Base-by-base conservation (phyloP, 179 eudicot species). In the Amaranthus tricolor region DNA sequence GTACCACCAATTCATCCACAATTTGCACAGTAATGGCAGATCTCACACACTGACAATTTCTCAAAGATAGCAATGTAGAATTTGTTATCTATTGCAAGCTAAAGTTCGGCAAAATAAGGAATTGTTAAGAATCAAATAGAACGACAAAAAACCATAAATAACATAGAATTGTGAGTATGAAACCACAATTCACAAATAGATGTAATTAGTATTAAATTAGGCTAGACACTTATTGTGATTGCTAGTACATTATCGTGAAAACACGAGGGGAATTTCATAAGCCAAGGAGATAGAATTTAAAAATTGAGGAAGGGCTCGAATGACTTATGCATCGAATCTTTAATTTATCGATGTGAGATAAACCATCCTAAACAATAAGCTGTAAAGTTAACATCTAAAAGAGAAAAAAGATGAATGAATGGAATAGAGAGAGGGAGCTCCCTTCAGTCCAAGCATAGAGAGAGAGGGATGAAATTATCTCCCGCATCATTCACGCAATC, bases 401-500 rank as follows among this genome's bases (percentile, higher is more conserved):
- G 9, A 3, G 13, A 54, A 1, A 13, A 62, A 54, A 8, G 54
- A 7, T 24, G 40, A 76, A 51, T 70, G 66, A 74, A 81, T 70
- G 74, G 50, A 74, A 68, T 53, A 62, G 83, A 68, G 80, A 86
- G 77, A 90, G 97, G 97, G 97, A 92, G 97, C 96, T 90, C 97
- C 97, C 97, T 92, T 90, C 97, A 93, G 94, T 93, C 98, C 98
- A 93, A 93, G 91, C 94, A 93, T 10, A 71, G 92, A 88, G 71
- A 88, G 84, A 84, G 81, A 83, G 86, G 78, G 90, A 79, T 57
- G 88, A 86, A 91, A 87, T 78, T 76, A 82, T 89, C 98, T 93
- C 98, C 96, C 93, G 96, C 92, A 87, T 93, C 98, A 93, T 93
- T 93, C 96, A 91, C 74, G 75, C 98, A 88, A 85, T 87, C 98